Percentiles rank a stretch among this genome's conserved stretches.
These are phyloP conservation scores for Xerocomus minutiporus DNA, from an alignment of 1,284 basidiomycete species.

Conservation along the genomic window DNA sequence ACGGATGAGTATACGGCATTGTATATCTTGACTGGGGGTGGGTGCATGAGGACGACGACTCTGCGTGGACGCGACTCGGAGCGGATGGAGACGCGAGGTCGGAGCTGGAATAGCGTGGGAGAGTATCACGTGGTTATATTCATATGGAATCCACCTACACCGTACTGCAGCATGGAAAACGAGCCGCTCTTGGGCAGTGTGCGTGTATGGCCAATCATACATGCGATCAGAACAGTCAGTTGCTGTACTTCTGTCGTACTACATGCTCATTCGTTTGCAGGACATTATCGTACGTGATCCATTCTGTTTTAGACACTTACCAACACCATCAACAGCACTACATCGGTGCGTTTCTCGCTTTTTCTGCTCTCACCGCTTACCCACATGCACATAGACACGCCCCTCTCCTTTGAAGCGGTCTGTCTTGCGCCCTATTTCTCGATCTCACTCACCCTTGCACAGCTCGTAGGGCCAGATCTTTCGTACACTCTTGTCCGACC, in stretches of 20 bases:
- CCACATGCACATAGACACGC: conserved; percentile 21
- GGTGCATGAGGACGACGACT: conserved; percentile 20
- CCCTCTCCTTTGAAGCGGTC: conserved; percentile 30
- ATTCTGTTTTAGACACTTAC: conserved; percentile 8
- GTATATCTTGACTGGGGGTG: conserved; percentile 74
- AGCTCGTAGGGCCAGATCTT: conserved; percentile 79
- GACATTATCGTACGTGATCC: conserved; percentile 51
- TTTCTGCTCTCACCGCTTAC: background rate
- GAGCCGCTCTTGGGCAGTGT: conserved; percentile 41
- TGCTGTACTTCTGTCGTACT: background rate
- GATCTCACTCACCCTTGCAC: conserved; percentile 17
- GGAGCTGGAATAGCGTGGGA: conserved; percentile 27
- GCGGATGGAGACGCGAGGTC: conserved; percentile 26
- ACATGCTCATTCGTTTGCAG: conserved; percentile 31
- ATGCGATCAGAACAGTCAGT: conserved; percentile 58
- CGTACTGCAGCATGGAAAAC: conserved; percentile 26
- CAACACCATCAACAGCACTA: conserved; percentile 19
- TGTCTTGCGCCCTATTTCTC: conserved; percentile 6
- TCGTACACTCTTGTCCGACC: conserved; percentile 82
- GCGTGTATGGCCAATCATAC: conserved; percentile 71
- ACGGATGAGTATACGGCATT: conserved; percentile 86
- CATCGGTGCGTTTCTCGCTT: conserved; percentile 24
- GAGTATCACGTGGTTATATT: background rate
- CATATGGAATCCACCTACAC: background rate
- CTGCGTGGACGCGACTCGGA: conserved; percentile 26